These are phyloP conservation scores for Quercus alba DNA, from an alignment of 306 rosid species.

Conservation along the genomic window DNA sequence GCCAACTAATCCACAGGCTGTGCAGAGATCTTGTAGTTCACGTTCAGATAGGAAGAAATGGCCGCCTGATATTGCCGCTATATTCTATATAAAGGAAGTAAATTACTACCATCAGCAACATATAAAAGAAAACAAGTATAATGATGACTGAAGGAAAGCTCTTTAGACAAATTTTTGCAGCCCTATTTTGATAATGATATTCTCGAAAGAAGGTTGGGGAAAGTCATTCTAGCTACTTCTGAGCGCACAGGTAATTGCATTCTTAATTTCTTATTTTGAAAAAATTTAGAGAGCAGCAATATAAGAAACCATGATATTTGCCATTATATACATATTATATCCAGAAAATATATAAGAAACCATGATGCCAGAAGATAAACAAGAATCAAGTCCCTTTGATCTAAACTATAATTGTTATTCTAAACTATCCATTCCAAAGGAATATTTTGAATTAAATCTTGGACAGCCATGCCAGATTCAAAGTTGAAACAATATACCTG, in stretches of 20 bases:
- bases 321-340: neutral
- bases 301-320: neutral
- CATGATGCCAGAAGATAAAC: neutral
- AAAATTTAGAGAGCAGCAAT: neutral
- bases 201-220: neutral
- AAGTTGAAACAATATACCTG: constrained; percentile 47
- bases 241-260: neutral
- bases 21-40: constrained; percentile 83
- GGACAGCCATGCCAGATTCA: neutral
- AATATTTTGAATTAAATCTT: neutral
- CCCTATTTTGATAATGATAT: neutral
- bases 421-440: constrained; percentile 2
- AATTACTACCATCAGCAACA: constrained; percentile 20
- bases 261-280: neutral
- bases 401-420: neutral
- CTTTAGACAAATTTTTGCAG: neutral
- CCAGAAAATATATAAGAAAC: neutral
- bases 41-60: constrained; percentile 49
- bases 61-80: constrained; percentile 52
- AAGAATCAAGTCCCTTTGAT: constrained; percentile 9
- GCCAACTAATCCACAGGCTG: constrained; percentile 60
- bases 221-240: neutral
- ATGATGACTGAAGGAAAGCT: neutral
- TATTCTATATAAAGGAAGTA: constrained; percentile 35
- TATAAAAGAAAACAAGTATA: neutral